Evolutionary conservation across 1,284 basidiomycete species (phyloP).

Genomic region (Cystobasidium slooffiae): DNA sequence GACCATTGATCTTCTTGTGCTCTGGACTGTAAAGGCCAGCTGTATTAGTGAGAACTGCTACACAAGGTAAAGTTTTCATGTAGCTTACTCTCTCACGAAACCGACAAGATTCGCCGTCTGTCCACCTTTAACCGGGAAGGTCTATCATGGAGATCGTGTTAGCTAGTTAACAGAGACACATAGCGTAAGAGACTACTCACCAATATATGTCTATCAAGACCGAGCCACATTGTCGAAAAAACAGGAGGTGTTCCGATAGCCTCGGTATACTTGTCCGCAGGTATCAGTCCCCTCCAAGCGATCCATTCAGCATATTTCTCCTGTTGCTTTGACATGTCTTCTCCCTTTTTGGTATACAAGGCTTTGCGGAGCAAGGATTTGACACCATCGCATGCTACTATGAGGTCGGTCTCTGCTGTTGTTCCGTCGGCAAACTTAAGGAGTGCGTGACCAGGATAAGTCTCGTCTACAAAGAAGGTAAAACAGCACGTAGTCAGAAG

Average conservation of each 20-base stretch:
- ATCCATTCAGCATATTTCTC: conserved; percentile 52
- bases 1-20: conserved; percentile 46
- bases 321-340: conserved; percentile 45
- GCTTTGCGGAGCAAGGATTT: conserved; percentile 51
- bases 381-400: conserved; percentile 55
- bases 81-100: conserved; percentile 50
- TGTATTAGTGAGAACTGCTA: not conserved
- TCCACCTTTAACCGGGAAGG: conserved; percentile 55
- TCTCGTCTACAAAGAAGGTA: conserved; percentile 35
- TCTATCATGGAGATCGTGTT: conserved; percentile 22
- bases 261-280: conserved; percentile 47
- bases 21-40: conserved; percentile 43
- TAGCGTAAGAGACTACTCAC: conserved; percentile 8
- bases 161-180: not conserved
- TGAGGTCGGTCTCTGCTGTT: conserved; percentile 49
- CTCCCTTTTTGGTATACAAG: conserved; percentile 47
- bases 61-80: conserved; percentile 1
- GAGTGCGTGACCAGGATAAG: conserved; percentile 42
- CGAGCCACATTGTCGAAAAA: conserved; percentile 51
- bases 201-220: conserved; percentile 51
- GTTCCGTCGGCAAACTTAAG: conserved; percentile 40
- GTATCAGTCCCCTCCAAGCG: conserved; percentile 52
- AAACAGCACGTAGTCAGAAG: not conserved
- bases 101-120: conserved; percentile 54
- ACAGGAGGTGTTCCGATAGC: conserved; percentile 50